phyloP scores from a whole-genome alignment of 768 basidiomycete species.

The Fomitopsis pulvina region DNA sequence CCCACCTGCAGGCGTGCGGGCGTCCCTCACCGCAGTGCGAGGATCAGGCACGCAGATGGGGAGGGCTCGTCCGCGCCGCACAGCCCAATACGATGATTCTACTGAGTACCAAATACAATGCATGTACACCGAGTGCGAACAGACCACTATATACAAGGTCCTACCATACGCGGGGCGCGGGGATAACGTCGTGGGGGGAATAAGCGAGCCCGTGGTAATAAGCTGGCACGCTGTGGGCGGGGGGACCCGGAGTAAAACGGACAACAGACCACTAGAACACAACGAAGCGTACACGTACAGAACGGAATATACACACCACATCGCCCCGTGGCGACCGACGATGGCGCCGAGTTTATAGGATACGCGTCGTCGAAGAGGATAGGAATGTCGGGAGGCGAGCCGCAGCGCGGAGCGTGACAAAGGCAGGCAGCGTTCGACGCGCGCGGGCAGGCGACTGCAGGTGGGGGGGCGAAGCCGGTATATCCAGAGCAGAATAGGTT shows the following conservation, averaged over 20 bases:
- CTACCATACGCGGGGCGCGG: not conserved
- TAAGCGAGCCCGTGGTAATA: not conserved
- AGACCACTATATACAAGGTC: slow-evolving; percentile 4
- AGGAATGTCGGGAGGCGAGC: not conserved
- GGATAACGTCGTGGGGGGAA: not conserved
- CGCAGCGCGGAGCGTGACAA: slow-evolving; percentile 1
- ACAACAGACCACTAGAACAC: not conserved
- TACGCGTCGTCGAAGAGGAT: no score
- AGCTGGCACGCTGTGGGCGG: not conserved
- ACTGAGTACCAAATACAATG: slow-evolving; percentile 2
- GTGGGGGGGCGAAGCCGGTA: not conserved
- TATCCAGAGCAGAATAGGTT: slow-evolving; percentile 2
- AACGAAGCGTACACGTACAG: not conserved
- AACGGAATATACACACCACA: not conserved
- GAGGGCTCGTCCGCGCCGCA: not conserved
- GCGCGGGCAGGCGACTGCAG: not conserved
- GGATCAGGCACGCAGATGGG: no score
- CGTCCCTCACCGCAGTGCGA: no score
- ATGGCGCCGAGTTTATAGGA: no score
- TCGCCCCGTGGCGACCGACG: not conserved
- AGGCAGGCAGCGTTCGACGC: slow-evolving; percentile 1
- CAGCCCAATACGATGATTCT: slow-evolving; percentile 1
- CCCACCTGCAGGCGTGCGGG: no score
- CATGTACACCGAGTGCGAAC: not conserved
- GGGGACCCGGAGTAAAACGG: not conserved